Conservation (phyloP, 192 early-diverging fungal species). For the Podila clonocystis region DNA sequence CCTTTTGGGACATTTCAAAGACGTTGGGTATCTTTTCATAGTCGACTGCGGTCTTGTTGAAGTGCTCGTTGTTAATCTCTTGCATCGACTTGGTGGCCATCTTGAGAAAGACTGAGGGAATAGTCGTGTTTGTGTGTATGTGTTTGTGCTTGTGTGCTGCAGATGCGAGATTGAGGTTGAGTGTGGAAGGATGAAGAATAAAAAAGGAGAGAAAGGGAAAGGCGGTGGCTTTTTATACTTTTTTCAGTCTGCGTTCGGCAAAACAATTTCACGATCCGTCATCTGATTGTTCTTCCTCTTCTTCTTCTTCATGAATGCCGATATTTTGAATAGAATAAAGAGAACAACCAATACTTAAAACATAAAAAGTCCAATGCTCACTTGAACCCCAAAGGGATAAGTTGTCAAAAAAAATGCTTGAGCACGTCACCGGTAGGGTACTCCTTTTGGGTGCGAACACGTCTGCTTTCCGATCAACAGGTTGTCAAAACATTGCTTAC, state of each 20-base stretch:
- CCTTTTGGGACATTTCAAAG: slow-evolving; percentile 14
- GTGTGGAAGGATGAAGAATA: too few relatives aligned
- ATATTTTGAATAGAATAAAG: too few relatives aligned
- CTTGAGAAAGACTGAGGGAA: neutral
- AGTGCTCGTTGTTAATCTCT: slow-evolving; percentile 28
- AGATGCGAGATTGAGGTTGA: too few relatives aligned
- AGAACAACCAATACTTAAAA: too few relatives aligned
- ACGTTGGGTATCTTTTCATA: slow-evolving; percentile 24
- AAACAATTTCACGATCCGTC: too few relatives aligned
- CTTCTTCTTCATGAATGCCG: too few relatives aligned
- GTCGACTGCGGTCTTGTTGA: slow-evolving; percentile 22
- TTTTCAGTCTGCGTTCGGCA: too few relatives aligned
- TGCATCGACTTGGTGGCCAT: slow-evolving; percentile 9
- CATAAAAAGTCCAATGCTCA: neutral
- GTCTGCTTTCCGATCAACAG: too few relatives aligned
- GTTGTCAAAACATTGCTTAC: neutral
- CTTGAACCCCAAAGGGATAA: neutral
- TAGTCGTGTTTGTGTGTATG: neutral
- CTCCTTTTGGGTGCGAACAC: neutral
- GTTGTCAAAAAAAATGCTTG: neutral
- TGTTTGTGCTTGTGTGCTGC: too few relatives aligned
- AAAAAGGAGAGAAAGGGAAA: too few relatives aligned
- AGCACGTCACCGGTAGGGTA: neutral
- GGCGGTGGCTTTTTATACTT: too few relatives aligned
- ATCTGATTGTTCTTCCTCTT: too few relatives aligned